Percentiles rank a stretch among this genome's conserved stretches.
Conservation (phyloP, 306 rosid genomes). For the Pyrus bretschneideri region DNA sequence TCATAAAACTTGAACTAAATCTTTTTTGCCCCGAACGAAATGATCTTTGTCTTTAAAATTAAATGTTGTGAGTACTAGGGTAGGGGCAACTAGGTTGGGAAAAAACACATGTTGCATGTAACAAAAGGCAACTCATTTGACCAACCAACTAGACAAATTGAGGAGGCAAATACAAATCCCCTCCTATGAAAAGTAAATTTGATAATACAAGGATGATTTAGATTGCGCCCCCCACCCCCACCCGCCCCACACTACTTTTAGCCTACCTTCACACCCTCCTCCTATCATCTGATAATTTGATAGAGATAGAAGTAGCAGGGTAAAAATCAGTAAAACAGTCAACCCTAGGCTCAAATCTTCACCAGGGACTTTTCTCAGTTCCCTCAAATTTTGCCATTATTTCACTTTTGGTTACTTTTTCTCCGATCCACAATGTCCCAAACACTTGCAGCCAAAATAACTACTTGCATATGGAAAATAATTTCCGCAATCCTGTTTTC, state of each 20-base stretch:
- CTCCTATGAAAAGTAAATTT: neutral
- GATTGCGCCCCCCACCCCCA: constrained; percentile 9
- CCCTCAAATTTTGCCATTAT: neutral
- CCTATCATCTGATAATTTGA: neutral
- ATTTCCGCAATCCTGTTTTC: too few species aligned
- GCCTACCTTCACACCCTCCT: neutral
- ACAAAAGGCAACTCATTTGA: constrained; percentile 13
- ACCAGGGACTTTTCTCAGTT: neutral
- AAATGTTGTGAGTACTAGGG: neutral
- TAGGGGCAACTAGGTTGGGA: neutral
- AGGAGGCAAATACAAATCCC: neutral
- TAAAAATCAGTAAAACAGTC: neutral
- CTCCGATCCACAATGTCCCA: neutral
- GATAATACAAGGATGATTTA: neutral
- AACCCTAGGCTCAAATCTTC: constrained; percentile 1
- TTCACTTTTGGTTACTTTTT: neutral
- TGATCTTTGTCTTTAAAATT: too few species aligned
- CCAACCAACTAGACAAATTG: neutral
- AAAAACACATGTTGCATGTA: constrained; percentile 1
- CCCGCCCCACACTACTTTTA: neutral
- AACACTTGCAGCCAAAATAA: neutral
- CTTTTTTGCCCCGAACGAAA: too few species aligned
- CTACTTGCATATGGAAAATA: too few species aligned
- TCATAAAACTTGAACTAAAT: neutral
- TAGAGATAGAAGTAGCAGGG: neutral